Evolutionary conservation across 371 early-diverging fungal species (phyloP).

Genomic region (Synchytrium microbalum): DNA sequence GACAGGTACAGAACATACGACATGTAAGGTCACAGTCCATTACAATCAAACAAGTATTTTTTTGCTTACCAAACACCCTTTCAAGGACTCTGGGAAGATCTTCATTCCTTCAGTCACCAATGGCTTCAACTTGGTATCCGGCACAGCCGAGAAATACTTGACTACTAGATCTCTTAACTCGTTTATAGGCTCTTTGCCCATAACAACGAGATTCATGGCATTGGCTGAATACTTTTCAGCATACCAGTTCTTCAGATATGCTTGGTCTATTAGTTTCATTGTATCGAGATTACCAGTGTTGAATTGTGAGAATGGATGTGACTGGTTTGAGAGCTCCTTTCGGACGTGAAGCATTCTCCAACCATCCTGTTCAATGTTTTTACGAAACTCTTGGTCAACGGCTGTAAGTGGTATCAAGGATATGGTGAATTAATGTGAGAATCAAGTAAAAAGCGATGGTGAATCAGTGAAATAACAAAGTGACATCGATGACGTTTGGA

Average conservation of each 20-base stretch:
- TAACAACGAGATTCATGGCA: constrained; percentile 29
- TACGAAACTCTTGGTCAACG: constrained; percentile 31
- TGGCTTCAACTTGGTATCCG: neutral
- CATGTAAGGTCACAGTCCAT: no score
- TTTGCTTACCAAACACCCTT: constrained; percentile 19
- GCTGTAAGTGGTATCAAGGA: constrained; percentile 8
- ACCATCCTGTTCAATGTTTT: constrained; percentile 26
- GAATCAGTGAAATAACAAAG: no score
- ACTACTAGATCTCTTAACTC: constrained; percentile 13
- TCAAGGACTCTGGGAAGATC: constrained; percentile 17
- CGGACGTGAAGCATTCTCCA: constrained; percentile 31
- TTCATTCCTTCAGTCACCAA: constrained; percentile 4
- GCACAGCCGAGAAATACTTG: constrained; percentile 13
- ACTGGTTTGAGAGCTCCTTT: constrained; percentile 11
- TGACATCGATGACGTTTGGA: no score
- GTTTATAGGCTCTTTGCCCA: constrained; percentile 19
- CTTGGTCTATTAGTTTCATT: constrained; percentile 25
- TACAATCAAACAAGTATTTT: no score
- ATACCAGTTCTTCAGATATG: constrained; percentile 1
- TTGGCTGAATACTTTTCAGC: constrained; percentile 24
- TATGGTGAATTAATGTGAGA: neutral
- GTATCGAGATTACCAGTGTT: constrained; percentile 36
- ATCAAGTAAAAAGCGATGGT: no score
- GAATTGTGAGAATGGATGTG: constrained; percentile 14
- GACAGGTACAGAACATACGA: no score